These are phyloP conservation scores for Epithemia pelagica DNA, from an alignment of 108 stramenopile genomes.

Conservation along the genomic window DNA sequence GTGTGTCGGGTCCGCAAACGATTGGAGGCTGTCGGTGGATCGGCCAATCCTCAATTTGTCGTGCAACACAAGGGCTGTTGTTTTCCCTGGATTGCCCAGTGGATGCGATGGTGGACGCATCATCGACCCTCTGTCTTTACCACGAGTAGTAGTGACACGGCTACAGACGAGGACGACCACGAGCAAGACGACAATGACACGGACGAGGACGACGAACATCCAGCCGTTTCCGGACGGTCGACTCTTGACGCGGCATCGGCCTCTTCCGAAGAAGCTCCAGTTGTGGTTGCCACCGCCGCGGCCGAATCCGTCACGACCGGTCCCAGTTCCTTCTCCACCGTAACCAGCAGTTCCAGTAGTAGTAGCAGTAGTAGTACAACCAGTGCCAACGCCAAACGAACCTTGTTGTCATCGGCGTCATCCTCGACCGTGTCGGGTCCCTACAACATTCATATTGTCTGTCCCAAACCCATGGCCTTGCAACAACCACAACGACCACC, in stretches of 20 bases:
- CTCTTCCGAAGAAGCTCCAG: too few species aligned
- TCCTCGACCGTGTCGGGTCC: background rate
- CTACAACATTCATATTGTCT: background rate
- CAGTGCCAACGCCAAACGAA: background rate
- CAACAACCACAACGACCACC: too few species aligned
- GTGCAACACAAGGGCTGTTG: conserved; percentile 3
- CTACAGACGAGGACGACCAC: background rate
- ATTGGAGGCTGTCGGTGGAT: conserved; percentile 34
- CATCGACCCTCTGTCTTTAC: background rate
- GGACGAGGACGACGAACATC: background rate
- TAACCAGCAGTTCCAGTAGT: background rate
- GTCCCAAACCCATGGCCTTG: background rate
- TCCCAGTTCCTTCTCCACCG: background rate
- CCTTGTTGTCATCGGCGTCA: background rate
- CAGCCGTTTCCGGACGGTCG: too few species aligned
- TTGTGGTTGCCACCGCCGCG: background rate
- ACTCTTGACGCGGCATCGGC: too few species aligned
- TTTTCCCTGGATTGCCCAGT: background rate
- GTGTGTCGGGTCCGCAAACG: conserved; percentile 43
- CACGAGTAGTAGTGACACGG: background rate
- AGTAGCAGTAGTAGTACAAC: background rate
- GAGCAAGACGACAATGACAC: background rate
- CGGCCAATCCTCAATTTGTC: conserved; percentile 28
- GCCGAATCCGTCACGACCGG: background rate
- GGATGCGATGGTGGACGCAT: background rate